Percentiles rank a stretch among this genome's conserved stretches.
These are phyloP conservation scores for Piloderma croceum DNA, from an alignment of 768 basidiomycete species.

Conservation along the genomic window DNA sequence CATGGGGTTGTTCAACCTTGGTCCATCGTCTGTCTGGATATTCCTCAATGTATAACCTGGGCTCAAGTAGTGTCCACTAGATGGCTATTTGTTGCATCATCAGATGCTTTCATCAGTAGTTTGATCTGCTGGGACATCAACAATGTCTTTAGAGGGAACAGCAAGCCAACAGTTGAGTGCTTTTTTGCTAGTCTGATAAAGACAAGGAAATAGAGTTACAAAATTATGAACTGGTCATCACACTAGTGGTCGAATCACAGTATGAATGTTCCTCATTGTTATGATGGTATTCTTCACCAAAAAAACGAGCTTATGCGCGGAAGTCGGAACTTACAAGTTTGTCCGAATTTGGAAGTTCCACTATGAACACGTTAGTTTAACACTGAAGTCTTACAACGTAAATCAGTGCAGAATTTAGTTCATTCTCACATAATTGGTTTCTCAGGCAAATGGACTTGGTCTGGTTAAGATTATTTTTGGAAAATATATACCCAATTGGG, in stretches of 20 bases:
- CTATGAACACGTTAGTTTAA: no score
- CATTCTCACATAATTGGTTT: no score
- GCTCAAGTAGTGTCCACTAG: conserved; percentile 6
- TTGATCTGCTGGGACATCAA: conserved; percentile 14
- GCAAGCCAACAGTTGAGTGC: conserved; percentile 6
- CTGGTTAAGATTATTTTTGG: no score
- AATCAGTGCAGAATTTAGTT: no score
- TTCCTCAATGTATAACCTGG: conserved; percentile 13
- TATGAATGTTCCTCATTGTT: neutral
- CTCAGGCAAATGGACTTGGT: no score
- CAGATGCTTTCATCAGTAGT: conserved; percentile 6
- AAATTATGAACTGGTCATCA: conserved; percentile 4
- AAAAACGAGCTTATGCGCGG: no score
- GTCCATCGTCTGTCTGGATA: neutral
- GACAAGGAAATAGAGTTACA: conserved; percentile 4
- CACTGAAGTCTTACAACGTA: no score
- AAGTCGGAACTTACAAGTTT: no score
- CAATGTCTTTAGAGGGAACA: no score
- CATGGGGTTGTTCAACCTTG: neutral
- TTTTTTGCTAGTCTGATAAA: conserved; percentile 8
- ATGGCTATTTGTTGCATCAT: conserved; percentile 6
- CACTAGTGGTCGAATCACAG: conserved; percentile 2
- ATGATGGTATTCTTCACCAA: no score
- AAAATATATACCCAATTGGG: no score
- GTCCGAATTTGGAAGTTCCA: no score